phyloP scores from a whole-genome alignment of 2,329 filamentous ascomycete genomes.

The Neopestalotiopsis rosae region DNA sequence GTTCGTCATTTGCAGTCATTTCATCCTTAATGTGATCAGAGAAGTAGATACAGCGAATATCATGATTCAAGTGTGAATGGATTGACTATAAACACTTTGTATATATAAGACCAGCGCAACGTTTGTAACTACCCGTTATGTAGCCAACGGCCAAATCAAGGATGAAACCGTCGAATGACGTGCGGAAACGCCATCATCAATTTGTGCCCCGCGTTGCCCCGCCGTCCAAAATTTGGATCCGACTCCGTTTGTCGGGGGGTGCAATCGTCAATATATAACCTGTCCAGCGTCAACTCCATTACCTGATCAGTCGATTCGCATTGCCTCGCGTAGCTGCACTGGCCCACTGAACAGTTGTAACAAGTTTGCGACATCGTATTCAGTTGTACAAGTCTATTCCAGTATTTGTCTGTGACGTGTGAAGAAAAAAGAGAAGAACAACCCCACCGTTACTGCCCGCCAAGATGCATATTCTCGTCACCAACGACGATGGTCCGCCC shows the following conservation, averaged over 20 bases:
- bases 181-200: background rate
- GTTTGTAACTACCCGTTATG: background rate
- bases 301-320: conserved; percentile 8
- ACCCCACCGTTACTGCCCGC: conserved; percentile 4
- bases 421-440: background rate
- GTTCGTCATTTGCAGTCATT: too few relatives aligned
- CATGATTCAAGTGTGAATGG: too few relatives aligned
- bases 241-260: conserved; percentile 6
- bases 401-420: background rate
- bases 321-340: background rate
- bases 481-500: conserved; percentile 84
- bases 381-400: background rate
- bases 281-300: background rate
- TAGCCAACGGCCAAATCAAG: background rate
- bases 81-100: too few relatives aligned
- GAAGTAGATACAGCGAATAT: too few relatives aligned
- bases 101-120: background rate
- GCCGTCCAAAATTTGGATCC: conserved; percentile 7
- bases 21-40: too few relatives aligned
- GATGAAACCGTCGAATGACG: conserved; percentile 1
- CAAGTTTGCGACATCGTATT: background rate
- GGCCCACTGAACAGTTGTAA: background rate
- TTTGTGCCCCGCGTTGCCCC: conserved; percentile 10
- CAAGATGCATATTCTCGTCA: conserved; percentile 68
- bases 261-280: background rate